phyloP scores from a whole-genome alignment of 2,329 filamentous ascomycete genomes.

The Kalmusia sp. region DNA sequence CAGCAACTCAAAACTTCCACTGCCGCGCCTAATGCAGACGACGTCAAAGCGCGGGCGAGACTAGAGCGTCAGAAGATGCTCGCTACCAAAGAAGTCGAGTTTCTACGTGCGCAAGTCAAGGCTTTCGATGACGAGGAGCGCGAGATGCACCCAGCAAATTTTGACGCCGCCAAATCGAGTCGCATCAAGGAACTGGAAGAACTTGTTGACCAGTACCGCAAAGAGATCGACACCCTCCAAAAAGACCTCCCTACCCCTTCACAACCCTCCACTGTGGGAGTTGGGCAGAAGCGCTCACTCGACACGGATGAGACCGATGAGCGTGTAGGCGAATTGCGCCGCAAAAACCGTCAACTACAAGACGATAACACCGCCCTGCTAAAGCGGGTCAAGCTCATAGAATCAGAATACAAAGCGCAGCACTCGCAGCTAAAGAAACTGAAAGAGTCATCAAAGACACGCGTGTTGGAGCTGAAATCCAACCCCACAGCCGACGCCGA shows the following conservation, averaged over 20 bases:
- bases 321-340: slow-evolving; percentile 80
- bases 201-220: slow-evolving; percentile 86
- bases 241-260: slow-evolving; percentile 75
- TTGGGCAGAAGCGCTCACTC: slow-evolving; percentile 69
- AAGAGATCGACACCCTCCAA: slow-evolving; percentile 77
- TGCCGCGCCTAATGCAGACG: slow-evolving; percentile 53
- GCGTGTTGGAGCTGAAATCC: slow-evolving; percentile 84
- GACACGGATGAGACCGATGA: slow-evolving; percentile 66
- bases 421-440: slow-evolving; percentile 74
- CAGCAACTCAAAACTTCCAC: slow-evolving; percentile 68
- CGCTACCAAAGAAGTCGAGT: slow-evolving; percentile 91
- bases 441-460: slow-evolving; percentile 74
- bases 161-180: slow-evolving; percentile 75
- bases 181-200: slow-evolving; percentile 83
- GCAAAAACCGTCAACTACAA: slow-evolving; percentile 87
- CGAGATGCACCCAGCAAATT: slow-evolving; percentile 80
- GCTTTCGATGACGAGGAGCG: slow-evolving; percentile 85
- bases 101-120: slow-evolving; percentile 89
- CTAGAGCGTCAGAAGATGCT: slow-evolving; percentile 86
- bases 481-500: slow-evolving; percentile 90
- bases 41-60: slow-evolving; percentile 73
- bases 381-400: slow-evolving; percentile 72
- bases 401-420: slow-evolving; percentile 76
- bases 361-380: slow-evolving; percentile 75
- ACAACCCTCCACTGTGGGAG: slow-evolving; percentile 51